phyloP scores from a whole-genome alignment of 2,329 filamentous ascomycete species.

The Scedosporium dehoogii region DNA sequence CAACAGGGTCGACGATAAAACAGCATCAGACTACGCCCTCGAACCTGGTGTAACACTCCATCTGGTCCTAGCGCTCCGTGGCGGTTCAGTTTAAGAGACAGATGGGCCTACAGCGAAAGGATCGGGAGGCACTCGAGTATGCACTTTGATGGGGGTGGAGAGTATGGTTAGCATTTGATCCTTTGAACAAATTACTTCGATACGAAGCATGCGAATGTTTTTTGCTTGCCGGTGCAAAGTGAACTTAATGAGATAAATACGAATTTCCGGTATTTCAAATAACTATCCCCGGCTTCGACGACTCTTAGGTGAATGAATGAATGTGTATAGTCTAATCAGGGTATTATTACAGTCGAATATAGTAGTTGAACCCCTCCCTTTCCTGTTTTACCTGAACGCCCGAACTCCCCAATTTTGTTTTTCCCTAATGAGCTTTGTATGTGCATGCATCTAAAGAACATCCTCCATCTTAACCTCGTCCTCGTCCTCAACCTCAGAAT shows the following conservation, averaged over 20 bases:
- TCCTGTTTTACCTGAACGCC: background rate
- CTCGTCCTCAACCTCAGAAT: conserved; percentile 49
- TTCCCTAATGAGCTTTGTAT: background rate
- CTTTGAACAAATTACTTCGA: background rate
- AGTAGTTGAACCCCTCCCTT: background rate
- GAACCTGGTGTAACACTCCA: conserved; percentile 90
- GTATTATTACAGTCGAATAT: background rate
- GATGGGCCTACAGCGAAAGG: background rate
- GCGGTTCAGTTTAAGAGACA: conserved; percentile 41
- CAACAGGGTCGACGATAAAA: conserved; percentile 88
- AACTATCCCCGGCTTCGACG: background rate
- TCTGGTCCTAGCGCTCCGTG: conserved; percentile 86
- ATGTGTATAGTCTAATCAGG: background rate
- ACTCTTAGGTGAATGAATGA: background rate
- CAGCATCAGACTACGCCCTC: conserved; percentile 79
- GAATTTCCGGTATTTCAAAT: background rate
- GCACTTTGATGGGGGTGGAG: background rate
- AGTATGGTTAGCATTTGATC: background rate
- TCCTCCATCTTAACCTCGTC: conserved; percentile 70
- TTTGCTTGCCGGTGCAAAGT: too few relatives aligned
- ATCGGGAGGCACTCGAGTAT: background rate
- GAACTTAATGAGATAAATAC: too few relatives aligned
- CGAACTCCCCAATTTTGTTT: background rate
- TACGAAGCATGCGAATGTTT: background rate
- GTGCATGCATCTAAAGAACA: conserved; percentile 27